Evolutionary conservation across 2,329 filamentous ascomycete species (phyloP).

Genomic region (Neopestalotiopsis sp.): DNA sequence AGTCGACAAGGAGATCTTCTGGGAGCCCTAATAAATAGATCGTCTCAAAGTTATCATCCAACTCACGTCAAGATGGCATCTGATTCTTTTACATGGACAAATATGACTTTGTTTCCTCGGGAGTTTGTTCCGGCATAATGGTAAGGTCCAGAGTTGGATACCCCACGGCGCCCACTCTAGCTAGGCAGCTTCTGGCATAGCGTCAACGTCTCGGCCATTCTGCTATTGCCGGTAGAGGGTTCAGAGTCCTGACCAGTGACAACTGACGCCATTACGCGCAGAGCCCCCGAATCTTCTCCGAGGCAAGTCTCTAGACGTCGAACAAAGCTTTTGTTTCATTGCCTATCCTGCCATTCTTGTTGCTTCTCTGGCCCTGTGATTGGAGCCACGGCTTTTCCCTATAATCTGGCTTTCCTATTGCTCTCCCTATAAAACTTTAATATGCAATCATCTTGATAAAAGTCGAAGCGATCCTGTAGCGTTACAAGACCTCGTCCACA

Average conservation of each 20-base stretch:
- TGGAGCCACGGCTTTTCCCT: background rate
- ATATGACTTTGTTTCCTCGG: background rate
- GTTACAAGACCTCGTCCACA: background rate
- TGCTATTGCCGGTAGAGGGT: conserved; percentile 8
- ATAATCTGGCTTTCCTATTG: background rate
- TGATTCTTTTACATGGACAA: too few species aligned
- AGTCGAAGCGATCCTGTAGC: background rate
- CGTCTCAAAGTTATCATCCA: too few species aligned
- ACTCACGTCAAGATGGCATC: too few species aligned
- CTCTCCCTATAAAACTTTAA: background rate
- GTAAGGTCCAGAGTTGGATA: background rate
- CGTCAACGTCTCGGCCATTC: conserved; percentile 7
- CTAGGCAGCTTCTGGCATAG: background rate
- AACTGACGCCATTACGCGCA: conserved; percentile 12
- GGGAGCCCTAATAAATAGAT: too few species aligned
- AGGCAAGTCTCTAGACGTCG: background rate
- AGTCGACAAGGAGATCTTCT: too few species aligned
- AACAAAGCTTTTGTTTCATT: background rate
- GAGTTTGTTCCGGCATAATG: background rate
- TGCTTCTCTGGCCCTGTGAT: background rate
- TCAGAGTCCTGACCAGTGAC: background rate
- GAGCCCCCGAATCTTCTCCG: conserved; percentile 11
- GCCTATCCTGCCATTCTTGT: background rate
- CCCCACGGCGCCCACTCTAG: background rate
- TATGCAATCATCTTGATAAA: conserved; percentile 3